Conservation (phyloP, 345 rosid genomes). For the Corymbia maculata region DNA sequence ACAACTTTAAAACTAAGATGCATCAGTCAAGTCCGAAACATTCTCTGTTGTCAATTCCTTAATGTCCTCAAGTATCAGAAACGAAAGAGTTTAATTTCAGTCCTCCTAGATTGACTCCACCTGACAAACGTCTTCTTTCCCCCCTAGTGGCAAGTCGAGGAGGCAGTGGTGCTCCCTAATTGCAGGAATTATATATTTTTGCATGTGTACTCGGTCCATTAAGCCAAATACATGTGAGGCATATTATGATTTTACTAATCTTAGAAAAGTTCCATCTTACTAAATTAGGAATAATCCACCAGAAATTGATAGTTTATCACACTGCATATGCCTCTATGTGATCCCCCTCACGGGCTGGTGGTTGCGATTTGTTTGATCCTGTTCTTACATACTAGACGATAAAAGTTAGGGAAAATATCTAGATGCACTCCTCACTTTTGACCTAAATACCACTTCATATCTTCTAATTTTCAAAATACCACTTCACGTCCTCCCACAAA, state of each 20-base stretch:
- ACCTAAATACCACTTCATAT: too few species aligned
- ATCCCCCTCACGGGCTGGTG: not conserved
- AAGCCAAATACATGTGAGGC: too few species aligned
- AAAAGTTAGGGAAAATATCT: not conserved
- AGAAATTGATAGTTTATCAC: not conserved
- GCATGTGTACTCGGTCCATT: too few species aligned
- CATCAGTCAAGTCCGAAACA: not conserved
- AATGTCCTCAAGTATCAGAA: not conserved
- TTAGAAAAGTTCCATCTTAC: not conserved
- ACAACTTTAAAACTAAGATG: not conserved
- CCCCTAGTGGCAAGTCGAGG: not conserved
- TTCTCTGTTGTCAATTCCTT: not conserved
- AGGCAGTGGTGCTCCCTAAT: too few species aligned
- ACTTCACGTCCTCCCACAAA: too few species aligned
- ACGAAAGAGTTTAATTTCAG: not conserved
- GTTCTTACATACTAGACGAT: not conserved
- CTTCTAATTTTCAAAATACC: too few species aligned
- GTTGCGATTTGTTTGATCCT: not conserved
- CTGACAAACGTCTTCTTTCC: not conserved
- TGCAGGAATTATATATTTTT: too few species aligned
- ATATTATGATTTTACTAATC: not conserved
- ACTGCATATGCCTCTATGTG: not conserved
- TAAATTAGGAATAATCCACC: not conserved
- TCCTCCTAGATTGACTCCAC: not conserved
- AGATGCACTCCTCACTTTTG: not conserved